phyloP scores from a whole-genome alignment of 495 filamentous ascomycete species.

The Cairneyella variabilis region DNA sequence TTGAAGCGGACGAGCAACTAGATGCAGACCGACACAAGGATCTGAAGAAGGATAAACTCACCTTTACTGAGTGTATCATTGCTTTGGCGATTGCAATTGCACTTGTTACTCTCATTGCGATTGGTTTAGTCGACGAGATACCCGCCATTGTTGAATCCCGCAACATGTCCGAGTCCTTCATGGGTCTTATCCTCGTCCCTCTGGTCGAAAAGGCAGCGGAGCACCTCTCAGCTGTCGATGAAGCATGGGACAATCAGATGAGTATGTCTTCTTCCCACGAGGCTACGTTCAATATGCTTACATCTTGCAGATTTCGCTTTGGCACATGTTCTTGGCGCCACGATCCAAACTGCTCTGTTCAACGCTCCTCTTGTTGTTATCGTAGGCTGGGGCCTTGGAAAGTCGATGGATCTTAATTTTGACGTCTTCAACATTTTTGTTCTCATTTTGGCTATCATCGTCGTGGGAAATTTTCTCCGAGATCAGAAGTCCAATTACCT shows the following conservation, averaged over 20 bases:
- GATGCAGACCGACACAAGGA: slow-evolving; percentile 69
- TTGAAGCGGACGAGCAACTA: slow-evolving; percentile 66
- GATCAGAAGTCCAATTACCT: slow-evolving; percentile 80
- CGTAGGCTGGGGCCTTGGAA: slow-evolving; percentile 75
- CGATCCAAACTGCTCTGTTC: slow-evolving; percentile 85
- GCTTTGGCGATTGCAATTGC: slow-evolving; percentile 64
- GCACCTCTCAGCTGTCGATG: slow-evolving; percentile 88
- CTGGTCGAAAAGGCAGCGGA: slow-evolving; percentile 91
- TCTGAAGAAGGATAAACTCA: slow-evolving; percentile 63
- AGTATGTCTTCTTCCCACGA: slow-evolving; percentile 52
- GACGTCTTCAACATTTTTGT: slow-evolving; percentile 90
- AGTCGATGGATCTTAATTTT: slow-evolving; percentile 79
- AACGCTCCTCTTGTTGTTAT: slow-evolving; percentile 83
- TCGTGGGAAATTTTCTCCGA: slow-evolving; percentile 77
- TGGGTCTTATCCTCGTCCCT: slow-evolving; percentile 75
- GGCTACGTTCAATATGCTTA: background rate
- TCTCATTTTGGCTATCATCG: slow-evolving; percentile 81
- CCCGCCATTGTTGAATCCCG: slow-evolving; percentile 56
- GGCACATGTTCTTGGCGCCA: slow-evolving; percentile 81
- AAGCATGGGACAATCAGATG: slow-evolving; percentile 84
- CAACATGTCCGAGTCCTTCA: slow-evolving; percentile 71
- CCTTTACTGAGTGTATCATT: slow-evolving; percentile 68
- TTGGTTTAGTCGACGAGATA: slow-evolving; percentile 80
- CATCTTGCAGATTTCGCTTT: slow-evolving; percentile 46
- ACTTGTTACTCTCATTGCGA: slow-evolving; percentile 75